Evolutionary conservation across 305 asterid genomes (phyloP).

Genomic region (Solanum hybrid): DNA sequence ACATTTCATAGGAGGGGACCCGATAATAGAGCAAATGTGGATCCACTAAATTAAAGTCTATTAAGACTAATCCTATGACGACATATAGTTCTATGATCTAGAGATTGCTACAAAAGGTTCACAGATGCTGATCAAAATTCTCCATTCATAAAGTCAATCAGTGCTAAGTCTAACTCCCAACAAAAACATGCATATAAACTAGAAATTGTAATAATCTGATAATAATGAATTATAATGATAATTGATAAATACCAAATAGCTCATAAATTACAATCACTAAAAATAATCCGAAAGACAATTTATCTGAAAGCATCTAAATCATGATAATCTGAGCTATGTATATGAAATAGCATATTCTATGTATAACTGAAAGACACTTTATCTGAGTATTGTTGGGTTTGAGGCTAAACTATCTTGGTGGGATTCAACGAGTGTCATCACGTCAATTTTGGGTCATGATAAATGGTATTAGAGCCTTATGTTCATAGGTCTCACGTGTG

Average conservation of each 20-base stretch:
- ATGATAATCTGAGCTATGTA: not conserved
- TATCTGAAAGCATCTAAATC: not conserved
- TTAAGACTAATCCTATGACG: too few species aligned
- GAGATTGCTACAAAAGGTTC: not conserved
- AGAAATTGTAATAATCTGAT: not conserved
- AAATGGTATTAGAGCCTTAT: not conserved
- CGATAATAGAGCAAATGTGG: not conserved
- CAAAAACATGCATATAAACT: not conserved
- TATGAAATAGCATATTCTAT: not conserved
- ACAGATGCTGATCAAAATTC: not conserved
- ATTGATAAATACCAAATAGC: not conserved
- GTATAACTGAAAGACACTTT: not conserved
- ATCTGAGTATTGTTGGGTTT: not conserved
- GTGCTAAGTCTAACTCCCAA: not conserved
- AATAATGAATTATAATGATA: not conserved
- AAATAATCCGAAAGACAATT: not conserved
- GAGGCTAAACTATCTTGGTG: not conserved
- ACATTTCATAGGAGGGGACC: not conserved
- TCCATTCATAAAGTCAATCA: not conserved
- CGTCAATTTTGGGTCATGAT: not conserved
- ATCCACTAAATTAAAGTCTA: not conserved
- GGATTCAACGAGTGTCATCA: not conserved
- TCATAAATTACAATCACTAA: not conserved
- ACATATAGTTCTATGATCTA: not conserved
- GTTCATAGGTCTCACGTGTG: not conserved